phyloP scores from a whole-genome alignment of 345 rosid genomes.

The Gossypium arboreum region DNA sequence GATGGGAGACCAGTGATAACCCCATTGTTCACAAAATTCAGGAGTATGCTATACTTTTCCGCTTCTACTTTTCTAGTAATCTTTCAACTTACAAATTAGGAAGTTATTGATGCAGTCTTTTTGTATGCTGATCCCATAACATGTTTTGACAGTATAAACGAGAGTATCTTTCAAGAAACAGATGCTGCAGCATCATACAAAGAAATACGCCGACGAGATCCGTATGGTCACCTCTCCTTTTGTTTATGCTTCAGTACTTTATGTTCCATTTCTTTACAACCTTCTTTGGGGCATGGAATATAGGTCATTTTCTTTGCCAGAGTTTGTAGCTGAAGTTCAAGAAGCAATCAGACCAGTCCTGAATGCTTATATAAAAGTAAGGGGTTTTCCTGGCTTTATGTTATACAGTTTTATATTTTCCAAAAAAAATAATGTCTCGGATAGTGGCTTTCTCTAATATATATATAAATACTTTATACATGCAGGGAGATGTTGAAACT shows the following conservation, averaged over 20 bases:
- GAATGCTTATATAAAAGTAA: constrained; percentile 73
- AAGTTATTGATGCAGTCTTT: not conserved
- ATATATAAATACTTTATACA: constrained; percentile 12
- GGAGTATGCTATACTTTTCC: constrained; percentile 48
- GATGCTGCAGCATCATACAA: constrained; percentile 78
- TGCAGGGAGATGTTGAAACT: constrained; percentile 66
- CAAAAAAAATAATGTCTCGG: not conserved
- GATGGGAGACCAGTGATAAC: constrained; percentile 96
- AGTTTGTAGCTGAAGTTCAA: constrained; percentile 82
- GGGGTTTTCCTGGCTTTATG: not conserved
- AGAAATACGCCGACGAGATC: constrained; percentile 85
- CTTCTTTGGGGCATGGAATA: constrained; percentile 28
- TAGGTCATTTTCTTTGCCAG: constrained; percentile 89
- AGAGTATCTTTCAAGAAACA: constrained; percentile 76
- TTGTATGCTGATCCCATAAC: constrained; percentile 7
- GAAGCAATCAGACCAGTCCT: constrained; percentile 82
- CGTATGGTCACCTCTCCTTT: constrained; percentile 48
- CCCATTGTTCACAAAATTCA: constrained; percentile 95
- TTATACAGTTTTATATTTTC: not conserved
- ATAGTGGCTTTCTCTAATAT: not conserved
- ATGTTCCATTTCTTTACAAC: constrained; percentile 7
- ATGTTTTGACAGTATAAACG: constrained; percentile 65
- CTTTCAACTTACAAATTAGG: not conserved
- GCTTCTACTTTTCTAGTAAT: not conserved
- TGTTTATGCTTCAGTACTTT: not conserved